Evolutionary conservation across 2,329 filamentous ascomycete genomes (phyloP).

Genomic region (Aureobasidium vineae): DNA sequence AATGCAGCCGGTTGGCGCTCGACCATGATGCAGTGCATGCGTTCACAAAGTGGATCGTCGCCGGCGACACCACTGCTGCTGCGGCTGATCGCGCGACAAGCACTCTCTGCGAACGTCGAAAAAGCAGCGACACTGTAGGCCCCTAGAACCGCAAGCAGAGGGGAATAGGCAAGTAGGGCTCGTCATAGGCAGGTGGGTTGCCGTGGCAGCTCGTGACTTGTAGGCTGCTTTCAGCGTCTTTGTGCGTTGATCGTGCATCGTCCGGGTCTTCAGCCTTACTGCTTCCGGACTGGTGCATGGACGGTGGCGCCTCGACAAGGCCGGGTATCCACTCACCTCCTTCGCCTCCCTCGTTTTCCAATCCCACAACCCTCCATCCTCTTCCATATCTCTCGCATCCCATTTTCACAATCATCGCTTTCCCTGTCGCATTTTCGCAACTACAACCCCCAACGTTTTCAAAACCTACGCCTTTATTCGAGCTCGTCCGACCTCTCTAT

Average conservation of each 20-base stretch:
- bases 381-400: conserved; percentile 24
- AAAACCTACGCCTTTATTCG: conserved; percentile 15
- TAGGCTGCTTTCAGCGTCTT: conserved; percentile 22
- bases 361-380: conserved; percentile 16
- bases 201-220: conserved; percentile 25
- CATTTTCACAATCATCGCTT: conserved; percentile 12
- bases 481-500: background rate
- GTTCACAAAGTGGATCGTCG: conserved; percentile 18
- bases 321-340: background rate
- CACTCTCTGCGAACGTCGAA: background rate
- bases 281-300: background rate
- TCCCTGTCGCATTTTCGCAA: conserved; percentile 19
- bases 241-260: conserved; percentile 17
- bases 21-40: conserved; percentile 26
- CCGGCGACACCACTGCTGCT: conserved; percentile 8
- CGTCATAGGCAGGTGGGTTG: conserved; percentile 24
- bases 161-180: background rate
- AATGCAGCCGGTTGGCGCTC: conserved; percentile 26
- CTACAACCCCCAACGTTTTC: background rate
- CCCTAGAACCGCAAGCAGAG: background rate
- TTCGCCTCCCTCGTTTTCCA: conserved; percentile 18
- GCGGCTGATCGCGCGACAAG: background rate
- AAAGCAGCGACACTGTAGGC: background rate
- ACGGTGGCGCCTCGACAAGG: background rate
- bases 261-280: background rate